Evolutionary conservation across 2,329 filamentous ascomycete genomes (phyloP).

Genomic region (Penicillium brevicompactum): DNA sequence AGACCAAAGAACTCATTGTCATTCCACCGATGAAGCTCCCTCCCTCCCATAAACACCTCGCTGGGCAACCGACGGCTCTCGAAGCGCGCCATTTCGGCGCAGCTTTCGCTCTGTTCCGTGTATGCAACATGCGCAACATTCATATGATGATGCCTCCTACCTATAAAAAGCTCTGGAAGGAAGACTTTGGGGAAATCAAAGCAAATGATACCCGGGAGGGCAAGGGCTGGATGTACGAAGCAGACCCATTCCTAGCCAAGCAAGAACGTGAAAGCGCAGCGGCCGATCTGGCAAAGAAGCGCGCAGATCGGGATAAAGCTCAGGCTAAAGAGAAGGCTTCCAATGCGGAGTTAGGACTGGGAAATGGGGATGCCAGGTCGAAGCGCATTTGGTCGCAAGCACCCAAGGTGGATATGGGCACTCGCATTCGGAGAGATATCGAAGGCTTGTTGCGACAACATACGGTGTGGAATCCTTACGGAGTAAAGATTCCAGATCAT

Average conservation of each 20-base stretch:
- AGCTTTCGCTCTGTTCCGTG: slow-evolving; percentile 85
- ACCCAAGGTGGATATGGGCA: slow-evolving; percentile 91
- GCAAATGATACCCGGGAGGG: slow-evolving; percentile 75
- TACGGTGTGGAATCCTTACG: slow-evolving; percentile 85
- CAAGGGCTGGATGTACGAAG: slow-evolving; percentile 87
- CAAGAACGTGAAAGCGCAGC: slow-evolving; percentile 79
- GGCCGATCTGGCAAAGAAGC: slow-evolving; percentile 75
- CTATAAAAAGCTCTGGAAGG: slow-evolving; percentile 88
- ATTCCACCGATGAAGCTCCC: slow-evolving; percentile 84
- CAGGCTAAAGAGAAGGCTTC: slow-evolving; percentile 67
- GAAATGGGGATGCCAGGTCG: slow-evolving; percentile 44
- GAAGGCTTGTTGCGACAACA: slow-evolving; percentile 77
- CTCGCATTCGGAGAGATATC: slow-evolving; percentile 73
- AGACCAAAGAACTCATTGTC: slow-evolving; percentile 75
- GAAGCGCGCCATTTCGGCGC: slow-evolving; percentile 94
- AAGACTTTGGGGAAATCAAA: slow-evolving; percentile 80
- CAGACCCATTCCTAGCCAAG: slow-evolving; percentile 84
- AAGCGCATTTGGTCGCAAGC: slow-evolving; percentile 79
- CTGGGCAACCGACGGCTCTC: slow-evolving; percentile 74
- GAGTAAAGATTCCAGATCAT: slow-evolving; percentile 62
- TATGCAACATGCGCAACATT: slow-evolving; percentile 94
- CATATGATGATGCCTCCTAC: slow-evolving; percentile 92
- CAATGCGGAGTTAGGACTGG: slow-evolving; percentile 57
- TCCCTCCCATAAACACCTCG: slow-evolving; percentile 72
- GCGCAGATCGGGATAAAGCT: slow-evolving; percentile 66